Base-by-base conservation (phyloP, 805 yeast genomes). In the Monosporozyma yasuniensis region DNA sequence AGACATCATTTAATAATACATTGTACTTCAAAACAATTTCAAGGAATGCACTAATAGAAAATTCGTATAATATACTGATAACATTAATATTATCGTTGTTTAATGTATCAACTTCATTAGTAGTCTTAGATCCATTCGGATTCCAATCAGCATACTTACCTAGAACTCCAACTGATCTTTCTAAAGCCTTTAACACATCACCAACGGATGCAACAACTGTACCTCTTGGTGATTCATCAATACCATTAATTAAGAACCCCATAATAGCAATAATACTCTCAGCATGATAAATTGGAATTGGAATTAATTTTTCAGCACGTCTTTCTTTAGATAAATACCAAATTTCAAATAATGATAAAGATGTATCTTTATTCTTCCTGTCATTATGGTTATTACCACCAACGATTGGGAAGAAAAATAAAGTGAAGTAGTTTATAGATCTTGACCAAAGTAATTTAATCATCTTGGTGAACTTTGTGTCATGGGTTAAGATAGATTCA, bases 251-350 rank as follows among this genome's bases (percentile, higher is more conserved):
- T 19, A 67, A 32, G 6, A 80, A 65, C 18, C 81, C 68, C 49
- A 83, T 68, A 47, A 82, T 74, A 2, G 87, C 68, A 11, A 84
- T 62, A 1, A 85, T 73, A 46, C 83, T 75, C 18, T 83, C 78
- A 0, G 87, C 77, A 59, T 83, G 80, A 4, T 86, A 86, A 49
- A 75, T 77, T 0, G 87, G 80, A 47, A 81, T 74, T n/a, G 80
- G 73, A 2, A 82, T 72, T 35, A 87, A 66, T 21, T 77, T 73
- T 52, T 79, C 80, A 0, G 87, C 77, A 54, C 82, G 87, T 56
- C 78, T 67, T 47, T 69, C 52, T 48, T 64, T 64, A 2, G 65
- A 63, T 6, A 61, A 48, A 43, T 56, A 54, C 66, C 66, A 65
- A 2, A 55, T 52, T 35, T 61, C 65, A 28, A 61, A 54, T 22